Evolutionary conservation across 352 stramenopile species (phyloP).

Genomic region (Pythium chondricola): DNA sequence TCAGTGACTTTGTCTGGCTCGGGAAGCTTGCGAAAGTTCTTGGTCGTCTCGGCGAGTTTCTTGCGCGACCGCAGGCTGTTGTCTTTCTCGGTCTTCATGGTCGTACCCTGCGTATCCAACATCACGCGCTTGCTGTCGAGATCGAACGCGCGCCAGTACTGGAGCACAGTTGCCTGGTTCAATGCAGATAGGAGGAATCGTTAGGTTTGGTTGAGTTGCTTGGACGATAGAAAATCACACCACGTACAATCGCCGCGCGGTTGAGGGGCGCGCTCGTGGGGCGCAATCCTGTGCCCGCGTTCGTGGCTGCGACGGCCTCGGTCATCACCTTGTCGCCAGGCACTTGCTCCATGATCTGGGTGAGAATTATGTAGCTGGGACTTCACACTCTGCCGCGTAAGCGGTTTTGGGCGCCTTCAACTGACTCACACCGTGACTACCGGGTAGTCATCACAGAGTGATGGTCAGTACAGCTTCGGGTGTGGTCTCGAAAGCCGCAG

Average conservation of each 20-base stretch:
- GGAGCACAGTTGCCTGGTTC: constrained; percentile 42
- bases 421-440: constrained; percentile 6
- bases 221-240: neutral
- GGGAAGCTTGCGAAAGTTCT: constrained; percentile 67
- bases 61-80: constrained; percentile 72
- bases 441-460: constrained; percentile 14
- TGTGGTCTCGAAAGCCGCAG: constrained; percentile 3
- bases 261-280: constrained; percentile 14
- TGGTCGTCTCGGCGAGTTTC: constrained; percentile 81
- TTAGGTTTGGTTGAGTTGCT: no score
- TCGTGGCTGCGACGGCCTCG: constrained; percentile 5
- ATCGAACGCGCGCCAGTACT: constrained; percentile 86
- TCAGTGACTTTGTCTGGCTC: constrained; percentile 67
- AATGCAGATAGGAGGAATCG: neutral
- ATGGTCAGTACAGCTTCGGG: constrained; percentile 4
- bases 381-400: constrained; percentile 2
- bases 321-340: constrained; percentile 25
- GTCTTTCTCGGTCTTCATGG: constrained; percentile 85
- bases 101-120: constrained; percentile 65
- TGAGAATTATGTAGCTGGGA: neutral
- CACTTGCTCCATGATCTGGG: constrained; percentile 22
- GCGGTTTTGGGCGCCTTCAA: neutral
- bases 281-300: neutral
- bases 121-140: constrained; percentile 81
- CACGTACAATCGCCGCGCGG: constrained; percentile 29